Base-by-base conservation (phyloP, 768 basidiomycete species). In the Boletales sp. region DNA sequence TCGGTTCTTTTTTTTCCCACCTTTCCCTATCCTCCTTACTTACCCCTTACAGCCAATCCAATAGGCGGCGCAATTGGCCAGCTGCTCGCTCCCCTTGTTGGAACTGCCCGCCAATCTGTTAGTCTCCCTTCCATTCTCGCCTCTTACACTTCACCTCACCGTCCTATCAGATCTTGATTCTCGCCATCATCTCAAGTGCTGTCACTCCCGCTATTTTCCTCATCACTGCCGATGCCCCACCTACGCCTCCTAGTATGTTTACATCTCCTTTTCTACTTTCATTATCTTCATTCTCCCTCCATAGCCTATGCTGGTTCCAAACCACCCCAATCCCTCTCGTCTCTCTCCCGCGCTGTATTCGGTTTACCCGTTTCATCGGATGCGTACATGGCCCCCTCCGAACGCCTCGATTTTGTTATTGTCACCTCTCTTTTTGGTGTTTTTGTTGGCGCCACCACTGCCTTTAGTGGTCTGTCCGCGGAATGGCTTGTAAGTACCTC, bases 51-150 rank as follows among this genome's bases (percentile, higher is more conserved):
- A 86, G 86, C 85, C 4, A 89, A 88, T 66, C 87, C 87, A 0
- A 55, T 91, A 14, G 89, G 89, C 8, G 75, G 79, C 17, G 90
- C 87, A 5, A 51, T 92, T 0, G 87, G 83, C 0, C 87, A 90
- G 61, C 62, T 92, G 9, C 66, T 90, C 13, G 82, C 87, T 45
- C 87, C 90, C 1, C 65, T 85, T 14, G 68, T 81, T 1, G 78
- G 74, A 12, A 65, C 72, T 44, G 72, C 77, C 4, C 71, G 80
- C 31, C 69, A 78, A 59, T 87, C 87, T 32, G 87, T 89, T 54
- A 53, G 78, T 66, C 18, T 10, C 7, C 14, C 2, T 18, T 35
- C 21, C 31, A 10, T 28, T n/a, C 18, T 21, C 28, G 8, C 17
- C 40, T 6, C 13, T 18, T 43, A 28, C 42, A 30, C 41, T 25